These are phyloP conservation scores for Piloderma croceum DNA, from an alignment of 768 basidiomycete species.

Conservation along the genomic window DNA sequence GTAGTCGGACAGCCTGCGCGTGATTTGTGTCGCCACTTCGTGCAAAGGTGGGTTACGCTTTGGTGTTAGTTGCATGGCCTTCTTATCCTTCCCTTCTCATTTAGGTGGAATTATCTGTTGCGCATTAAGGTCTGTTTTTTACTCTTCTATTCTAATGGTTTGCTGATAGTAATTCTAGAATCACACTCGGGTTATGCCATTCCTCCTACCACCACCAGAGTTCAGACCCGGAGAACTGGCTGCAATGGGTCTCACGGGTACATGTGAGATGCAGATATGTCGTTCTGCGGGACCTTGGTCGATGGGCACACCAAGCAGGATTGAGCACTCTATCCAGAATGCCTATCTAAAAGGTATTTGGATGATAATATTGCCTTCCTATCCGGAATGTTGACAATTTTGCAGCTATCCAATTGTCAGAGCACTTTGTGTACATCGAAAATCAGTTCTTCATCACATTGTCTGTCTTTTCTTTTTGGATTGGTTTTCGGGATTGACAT, in stretches of 20 bases:
- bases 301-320: conserved; percentile 76
- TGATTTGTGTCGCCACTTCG: conserved; percentile 91
- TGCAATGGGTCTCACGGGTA: conserved; percentile 81
- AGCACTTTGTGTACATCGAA: conserved; percentile 98
- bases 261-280: conserved; percentile 96
- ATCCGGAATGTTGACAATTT: too few relatives aligned
- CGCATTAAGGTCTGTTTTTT: conserved; percentile 71
- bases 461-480: conserved; percentile 32
- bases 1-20: conserved; percentile 94
- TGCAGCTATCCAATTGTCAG: conserved; percentile 84
- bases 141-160: not conserved
- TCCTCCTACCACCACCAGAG: conserved; percentile 89
- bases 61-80: not conserved
- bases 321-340: conserved; percentile 91
- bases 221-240: conserved; percentile 78
- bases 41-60: conserved; percentile 59
- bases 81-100: conserved; percentile 2
- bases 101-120: conserved; percentile 89
- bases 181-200: conserved; percentile 88
- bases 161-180: conserved; percentile 50
- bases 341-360: conserved; percentile 79
- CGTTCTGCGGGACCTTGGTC: conserved; percentile 96
- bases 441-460: conserved; percentile 91
- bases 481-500: not conserved
- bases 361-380: not conserved